Conservation (phyloP, 768 basidiomycete species). For the Xanthoconium stramineum region DNA sequence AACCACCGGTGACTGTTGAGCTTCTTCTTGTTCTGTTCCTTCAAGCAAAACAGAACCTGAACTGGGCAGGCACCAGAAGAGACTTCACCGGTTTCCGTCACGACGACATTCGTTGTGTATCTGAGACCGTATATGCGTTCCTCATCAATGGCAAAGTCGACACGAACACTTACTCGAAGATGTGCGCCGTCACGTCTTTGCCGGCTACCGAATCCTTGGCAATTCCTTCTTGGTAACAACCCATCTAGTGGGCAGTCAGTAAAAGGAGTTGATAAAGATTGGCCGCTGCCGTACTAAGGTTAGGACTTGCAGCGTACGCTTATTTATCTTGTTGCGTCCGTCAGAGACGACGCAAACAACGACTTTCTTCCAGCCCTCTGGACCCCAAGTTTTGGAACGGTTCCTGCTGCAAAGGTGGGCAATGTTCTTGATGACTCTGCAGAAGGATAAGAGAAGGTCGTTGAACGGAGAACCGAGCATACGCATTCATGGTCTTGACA, state of each 20-base stretch:
- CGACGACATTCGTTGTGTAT: slow-evolving; percentile 76
- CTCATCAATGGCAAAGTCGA: neutral
- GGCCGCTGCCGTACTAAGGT: slow-evolving; percentile 52
- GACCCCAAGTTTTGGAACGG: slow-evolving; percentile 80
- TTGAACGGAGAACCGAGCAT: slow-evolving; percentile 27
- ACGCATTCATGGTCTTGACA: slow-evolving; percentile 82
- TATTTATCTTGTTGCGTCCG: slow-evolving; percentile 83
- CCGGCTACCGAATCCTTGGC: slow-evolving; percentile 85
- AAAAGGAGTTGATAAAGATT: neutral
- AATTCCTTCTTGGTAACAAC: slow-evolving; percentile 85
- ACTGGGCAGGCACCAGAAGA: slow-evolving; percentile 72
- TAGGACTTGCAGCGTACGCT: slow-evolving; percentile 86
- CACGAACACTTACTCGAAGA: slow-evolving; percentile 71
- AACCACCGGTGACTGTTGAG: slow-evolving; percentile 96
- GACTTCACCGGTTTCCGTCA: slow-evolving; percentile 78
- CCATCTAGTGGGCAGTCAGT: slow-evolving; percentile 52
- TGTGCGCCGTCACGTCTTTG: slow-evolving; percentile 90
- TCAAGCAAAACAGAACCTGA: slow-evolving; percentile 87
- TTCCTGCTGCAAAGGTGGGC: slow-evolving; percentile 70
- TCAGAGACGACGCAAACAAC: slow-evolving; percentile 88
- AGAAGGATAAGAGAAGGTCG: slow-evolving; percentile 8
- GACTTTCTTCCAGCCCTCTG: slow-evolving; percentile 87
- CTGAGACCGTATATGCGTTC: slow-evolving; percentile 31
- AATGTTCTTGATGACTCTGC: slow-evolving; percentile 82
- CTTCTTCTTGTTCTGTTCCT: slow-evolving; percentile 97